Evolutionary conservation across 2,329 filamentous ascomycete genomes (phyloP).

Genomic region (Paracorniculantispora psalliotae): DNA sequence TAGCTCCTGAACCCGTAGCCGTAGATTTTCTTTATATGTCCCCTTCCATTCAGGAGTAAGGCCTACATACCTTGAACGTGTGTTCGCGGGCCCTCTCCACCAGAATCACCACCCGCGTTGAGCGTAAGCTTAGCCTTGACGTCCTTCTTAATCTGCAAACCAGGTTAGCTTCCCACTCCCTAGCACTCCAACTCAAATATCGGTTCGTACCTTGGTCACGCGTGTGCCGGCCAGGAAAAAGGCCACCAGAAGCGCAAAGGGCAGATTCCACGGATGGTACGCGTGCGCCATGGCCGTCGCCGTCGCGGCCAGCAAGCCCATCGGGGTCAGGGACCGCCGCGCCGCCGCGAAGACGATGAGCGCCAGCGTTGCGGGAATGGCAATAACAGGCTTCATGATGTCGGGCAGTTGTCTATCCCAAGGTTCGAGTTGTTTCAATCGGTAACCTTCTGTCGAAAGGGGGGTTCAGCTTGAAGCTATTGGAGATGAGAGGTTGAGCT

Average conservation of each 20-base stretch:
- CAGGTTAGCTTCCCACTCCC: constrained; percentile 15
- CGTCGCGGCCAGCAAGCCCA: constrained; percentile 66
- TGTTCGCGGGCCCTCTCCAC: constrained; percentile 77
- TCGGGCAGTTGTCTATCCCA: constrained; percentile 3
- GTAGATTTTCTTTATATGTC: background rate
- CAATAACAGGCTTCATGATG: constrained; percentile 54
- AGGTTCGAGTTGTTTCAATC: too few species aligned
- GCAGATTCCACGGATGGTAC: constrained; percentile 88
- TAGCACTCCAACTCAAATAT: background rate
- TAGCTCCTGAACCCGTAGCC: background rate
- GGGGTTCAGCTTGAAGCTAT: background rate
- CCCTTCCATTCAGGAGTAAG: background rate
- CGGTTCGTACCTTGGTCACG: constrained; percentile 65
- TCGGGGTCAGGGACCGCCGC: constrained; percentile 71
- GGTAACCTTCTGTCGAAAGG: too few species aligned
- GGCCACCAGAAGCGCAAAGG: constrained; percentile 74
- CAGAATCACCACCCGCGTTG: constrained; percentile 64
- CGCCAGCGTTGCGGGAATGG: constrained; percentile 51
- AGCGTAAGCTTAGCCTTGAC: constrained; percentile 79
- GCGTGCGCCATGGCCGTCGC: constrained; percentile 76
- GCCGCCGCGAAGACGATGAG: constrained; percentile 65
- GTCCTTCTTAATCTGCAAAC: constrained; percentile 70
- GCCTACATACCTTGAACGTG: constrained; percentile 63
- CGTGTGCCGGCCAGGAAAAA: constrained; percentile 85
- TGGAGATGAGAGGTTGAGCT: background rate